These are phyloP conservation scores for Starmerella floris DNA, from an alignment of 805 yeast genomes.

Conservation along the genomic window DNA sequence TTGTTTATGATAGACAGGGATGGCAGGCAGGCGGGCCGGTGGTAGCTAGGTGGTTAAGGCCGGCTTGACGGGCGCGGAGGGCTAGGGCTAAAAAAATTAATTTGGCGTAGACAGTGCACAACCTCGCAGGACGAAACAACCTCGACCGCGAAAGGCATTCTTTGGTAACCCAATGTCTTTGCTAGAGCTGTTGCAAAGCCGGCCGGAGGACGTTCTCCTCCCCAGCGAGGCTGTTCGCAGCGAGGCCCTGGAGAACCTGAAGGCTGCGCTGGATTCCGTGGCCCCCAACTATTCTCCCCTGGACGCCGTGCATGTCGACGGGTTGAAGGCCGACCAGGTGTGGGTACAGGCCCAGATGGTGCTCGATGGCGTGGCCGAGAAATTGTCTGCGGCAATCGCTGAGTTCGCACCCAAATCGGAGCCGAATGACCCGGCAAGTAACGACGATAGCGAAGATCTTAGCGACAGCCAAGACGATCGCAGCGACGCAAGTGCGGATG, in stretches of 20 bases:
- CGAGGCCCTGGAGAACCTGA: slow-evolving; percentile 27
- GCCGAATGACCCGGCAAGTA: slow-evolving; percentile 15
- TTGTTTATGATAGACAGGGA: too few species aligned
- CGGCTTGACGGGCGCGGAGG: neutral
- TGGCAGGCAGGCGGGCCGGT: too few species aligned
- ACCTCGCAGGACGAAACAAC: too few species aligned
- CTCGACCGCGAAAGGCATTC: neutral
- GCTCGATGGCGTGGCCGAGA: slow-evolving; percentile 61
- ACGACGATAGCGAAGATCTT: slow-evolving; percentile 18
- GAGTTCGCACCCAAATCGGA: slow-evolving; percentile 14
- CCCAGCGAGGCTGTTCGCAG: slow-evolving; percentile 10
- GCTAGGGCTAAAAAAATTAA: slow-evolving; percentile 1
- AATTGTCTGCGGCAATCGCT: slow-evolving; percentile 35
- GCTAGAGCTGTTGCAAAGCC: slow-evolving; percentile 4
- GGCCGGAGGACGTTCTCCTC: slow-evolving; percentile 24
- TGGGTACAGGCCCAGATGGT: slow-evolving; percentile 88
- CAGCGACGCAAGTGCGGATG: slow-evolving; percentile 1
- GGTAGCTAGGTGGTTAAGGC: too few species aligned
- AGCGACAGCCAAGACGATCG: too few species aligned
- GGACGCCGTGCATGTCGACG: slow-evolving; percentile 73
- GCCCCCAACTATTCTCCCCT: slow-evolving; percentile 44
- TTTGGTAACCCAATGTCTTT: slow-evolving; percentile 8
- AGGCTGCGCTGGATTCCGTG: slow-evolving; percentile 46
- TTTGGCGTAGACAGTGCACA: neutral
- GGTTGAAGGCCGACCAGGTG: slow-evolving; percentile 78